Conservation (phyloP, 2,329 filamentous ascomycete species). For the Pseudogymnoascus sp. region DNA sequence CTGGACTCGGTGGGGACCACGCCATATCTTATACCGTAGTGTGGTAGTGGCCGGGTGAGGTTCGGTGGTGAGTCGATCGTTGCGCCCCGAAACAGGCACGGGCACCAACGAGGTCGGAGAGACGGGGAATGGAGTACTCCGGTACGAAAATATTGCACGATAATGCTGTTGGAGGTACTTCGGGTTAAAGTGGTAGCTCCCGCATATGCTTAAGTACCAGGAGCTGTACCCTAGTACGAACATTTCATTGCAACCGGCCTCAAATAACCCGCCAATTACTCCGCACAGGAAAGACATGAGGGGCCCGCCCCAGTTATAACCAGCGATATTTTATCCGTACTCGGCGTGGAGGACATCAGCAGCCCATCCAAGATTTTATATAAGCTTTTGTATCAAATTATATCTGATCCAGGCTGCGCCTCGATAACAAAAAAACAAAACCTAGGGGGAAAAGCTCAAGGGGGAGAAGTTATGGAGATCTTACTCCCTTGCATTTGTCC, state of each 20-base stretch:
- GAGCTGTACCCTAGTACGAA: neutral
- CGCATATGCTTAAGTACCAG: neutral
- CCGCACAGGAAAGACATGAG: neutral
- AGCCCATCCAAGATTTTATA: neutral
- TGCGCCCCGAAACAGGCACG: conserved; percentile 3
- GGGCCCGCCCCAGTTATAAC: conserved; percentile 1
- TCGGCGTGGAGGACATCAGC: neutral
- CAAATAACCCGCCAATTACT: conserved; percentile 7
- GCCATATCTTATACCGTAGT: neutral
- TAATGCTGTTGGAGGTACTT: neutral
- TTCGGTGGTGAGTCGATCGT: conserved; percentile 2
- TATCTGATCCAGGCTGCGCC: neutral
- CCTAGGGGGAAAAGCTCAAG: neutral
- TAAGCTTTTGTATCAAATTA: conserved; percentile 1
- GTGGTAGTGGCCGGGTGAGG: neutral
- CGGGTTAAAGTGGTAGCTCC: neutral
- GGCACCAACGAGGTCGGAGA: neutral
- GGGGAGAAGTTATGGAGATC: neutral
- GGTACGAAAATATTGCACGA: neutral
- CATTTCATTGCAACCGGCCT: neutral
- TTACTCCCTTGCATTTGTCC: neutral
- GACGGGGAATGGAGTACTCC: neutral
- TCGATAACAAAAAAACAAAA: neutral
- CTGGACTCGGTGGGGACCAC: neutral
- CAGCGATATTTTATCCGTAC: conserved; percentile 6